phyloP scores from a whole-genome alignment of 805 yeast genomes.

The Hanseniaspora clermontiae region DNA sequence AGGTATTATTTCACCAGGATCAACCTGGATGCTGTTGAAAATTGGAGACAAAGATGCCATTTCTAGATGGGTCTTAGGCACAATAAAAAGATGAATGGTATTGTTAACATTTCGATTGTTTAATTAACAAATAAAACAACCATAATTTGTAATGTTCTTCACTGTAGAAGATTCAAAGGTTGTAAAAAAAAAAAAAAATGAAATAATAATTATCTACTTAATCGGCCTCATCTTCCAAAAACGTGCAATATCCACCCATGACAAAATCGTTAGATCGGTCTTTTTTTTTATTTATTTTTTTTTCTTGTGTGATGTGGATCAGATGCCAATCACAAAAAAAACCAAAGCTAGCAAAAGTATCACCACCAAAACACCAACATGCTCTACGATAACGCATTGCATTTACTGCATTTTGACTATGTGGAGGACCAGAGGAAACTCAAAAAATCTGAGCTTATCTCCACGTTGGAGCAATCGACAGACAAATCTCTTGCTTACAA shows the following conservation, averaged over 20 bases:
- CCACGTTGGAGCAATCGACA: background rate
- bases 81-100: background rate
- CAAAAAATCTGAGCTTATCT: background rate
- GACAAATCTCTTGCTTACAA: background rate
- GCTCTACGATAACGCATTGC: background rate
- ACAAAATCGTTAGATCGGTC: no score
- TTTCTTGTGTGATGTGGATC: no score
- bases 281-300: no score
- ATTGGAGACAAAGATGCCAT: constrained; percentile 10
- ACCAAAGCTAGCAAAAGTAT: background rate
- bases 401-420: background rate
- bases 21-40: background rate
- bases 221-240: no score
- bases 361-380: background rate
- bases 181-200: no score
- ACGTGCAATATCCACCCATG: no score
- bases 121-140: no score
- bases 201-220: no score
- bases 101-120: background rate
- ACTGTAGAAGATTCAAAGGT: no score
- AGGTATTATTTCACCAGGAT: background rate
- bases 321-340: background rate
- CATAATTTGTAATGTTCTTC: no score
- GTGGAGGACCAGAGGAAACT: background rate
- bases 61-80: background rate